Conservation (phyloP, 1,284 basidiomycete species). For the Ceratobasidium sp. region DNA sequence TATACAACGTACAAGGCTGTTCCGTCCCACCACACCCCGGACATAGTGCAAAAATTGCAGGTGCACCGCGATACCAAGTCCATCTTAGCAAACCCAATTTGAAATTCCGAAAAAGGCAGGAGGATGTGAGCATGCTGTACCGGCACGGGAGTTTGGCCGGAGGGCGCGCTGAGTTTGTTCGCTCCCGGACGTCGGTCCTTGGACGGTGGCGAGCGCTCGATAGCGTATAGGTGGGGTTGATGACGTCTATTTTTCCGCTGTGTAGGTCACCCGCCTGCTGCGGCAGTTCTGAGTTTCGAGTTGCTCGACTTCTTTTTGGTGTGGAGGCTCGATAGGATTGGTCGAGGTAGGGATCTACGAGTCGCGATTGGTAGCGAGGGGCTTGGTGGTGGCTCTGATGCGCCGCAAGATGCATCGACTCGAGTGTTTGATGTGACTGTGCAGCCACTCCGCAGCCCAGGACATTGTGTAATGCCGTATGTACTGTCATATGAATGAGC, state of each 20-base stretch:
- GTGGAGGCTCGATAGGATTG: background rate
- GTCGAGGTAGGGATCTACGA: too few relatives aligned
- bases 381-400: background rate
- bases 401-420: background rate
- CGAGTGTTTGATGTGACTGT: background rate
- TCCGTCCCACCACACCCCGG: background rate
- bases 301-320: background rate
- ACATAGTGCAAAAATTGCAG: background rate
- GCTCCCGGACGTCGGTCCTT: conserved; percentile 32
- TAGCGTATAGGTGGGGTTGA: background rate
- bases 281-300: conserved; percentile 2
- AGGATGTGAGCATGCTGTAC: conserved; percentile 33
- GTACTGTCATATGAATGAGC: background rate
- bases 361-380: background rate
- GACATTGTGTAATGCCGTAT: background rate
- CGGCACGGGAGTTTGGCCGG: conserved; percentile 20
- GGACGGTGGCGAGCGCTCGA: conserved; percentile 14
- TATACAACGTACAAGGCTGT: conserved; percentile 7
- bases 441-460: background rate
- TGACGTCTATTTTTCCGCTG: background rate
- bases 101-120: conserved; percentile 22
- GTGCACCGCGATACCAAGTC: conserved; percentile 16
- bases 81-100: conserved; percentile 12
- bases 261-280: background rate
- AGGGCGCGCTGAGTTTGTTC: conserved; percentile 28